Conservation (phyloP, 345 rosid species). For the Orychophragmus violaceus region DNA sequence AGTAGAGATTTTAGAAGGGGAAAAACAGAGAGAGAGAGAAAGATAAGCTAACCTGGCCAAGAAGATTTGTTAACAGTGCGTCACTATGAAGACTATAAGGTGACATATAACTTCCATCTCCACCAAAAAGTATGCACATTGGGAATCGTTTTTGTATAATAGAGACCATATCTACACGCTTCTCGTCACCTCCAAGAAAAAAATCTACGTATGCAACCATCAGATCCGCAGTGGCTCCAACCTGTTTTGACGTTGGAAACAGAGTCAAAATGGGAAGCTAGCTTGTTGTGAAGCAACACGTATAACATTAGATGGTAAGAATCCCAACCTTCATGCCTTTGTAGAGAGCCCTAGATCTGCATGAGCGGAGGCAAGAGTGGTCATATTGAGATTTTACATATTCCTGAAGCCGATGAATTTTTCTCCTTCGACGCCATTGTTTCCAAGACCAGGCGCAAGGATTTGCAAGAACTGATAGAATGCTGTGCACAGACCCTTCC, state of each 20-base stretch:
- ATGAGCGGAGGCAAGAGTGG: constrained; percentile 97
- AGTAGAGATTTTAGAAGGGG: neutral
- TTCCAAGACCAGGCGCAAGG: constrained; percentile 99
- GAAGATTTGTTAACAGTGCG: constrained; percentile 70
- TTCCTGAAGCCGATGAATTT: constrained; percentile 89
- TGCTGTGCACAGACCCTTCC: constrained; percentile 98
- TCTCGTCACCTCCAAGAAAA: constrained; percentile 98
- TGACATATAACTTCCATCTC: constrained; percentile 97
- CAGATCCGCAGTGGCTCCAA: constrained; percentile 92
- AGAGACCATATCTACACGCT: constrained; percentile 85
- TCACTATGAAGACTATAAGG: constrained; percentile 86
- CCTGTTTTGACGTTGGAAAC: constrained; percentile 43
- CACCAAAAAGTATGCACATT: constrained; percentile 96
- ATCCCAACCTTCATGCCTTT: constrained; percentile 93
- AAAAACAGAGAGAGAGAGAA: neutral
- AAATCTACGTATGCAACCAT: constrained; percentile 94
- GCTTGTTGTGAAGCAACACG: constrained; percentile 1
- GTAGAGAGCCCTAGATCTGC: constrained; percentile 95
- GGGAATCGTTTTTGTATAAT: constrained; percentile 86
- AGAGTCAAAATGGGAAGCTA: neutral
- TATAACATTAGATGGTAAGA: constrained; percentile 1
- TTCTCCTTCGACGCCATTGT: constrained; percentile 87
- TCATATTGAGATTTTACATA: constrained; percentile 96
- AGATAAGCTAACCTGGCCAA: constrained; percentile 72
- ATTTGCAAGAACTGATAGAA: constrained; percentile 81